These are phyloP conservation scores for Sclerotinia nivalis DNA, from an alignment of 2,329 filamentous ascomycete species.

Conservation along the genomic window DNA sequence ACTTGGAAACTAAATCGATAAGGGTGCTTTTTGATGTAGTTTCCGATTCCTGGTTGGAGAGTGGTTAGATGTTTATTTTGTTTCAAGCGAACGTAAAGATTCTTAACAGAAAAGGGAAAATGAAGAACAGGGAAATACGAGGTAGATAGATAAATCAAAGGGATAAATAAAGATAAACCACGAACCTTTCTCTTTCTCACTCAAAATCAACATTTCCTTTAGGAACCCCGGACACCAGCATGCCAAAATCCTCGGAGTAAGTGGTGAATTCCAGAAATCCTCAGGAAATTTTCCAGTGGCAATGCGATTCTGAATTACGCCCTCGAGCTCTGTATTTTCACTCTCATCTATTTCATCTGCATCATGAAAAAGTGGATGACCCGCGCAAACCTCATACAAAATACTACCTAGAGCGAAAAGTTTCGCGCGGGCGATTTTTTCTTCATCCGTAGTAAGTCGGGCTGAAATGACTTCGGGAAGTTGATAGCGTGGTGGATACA, in stretches of 20 bases:
- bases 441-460: neutral
- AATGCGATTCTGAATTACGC: neutral
- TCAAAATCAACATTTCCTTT: neutral
- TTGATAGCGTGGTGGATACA: conserved; percentile 5
- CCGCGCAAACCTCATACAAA: conserved; percentile 3
- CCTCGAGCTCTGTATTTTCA: neutral
- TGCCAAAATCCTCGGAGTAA: neutral
- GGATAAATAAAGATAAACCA: neutral
- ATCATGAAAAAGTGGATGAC: neutral
- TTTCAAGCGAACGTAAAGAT: no score
- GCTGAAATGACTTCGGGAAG: neutral
- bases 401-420: conserved; percentile 12
- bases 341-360: neutral
- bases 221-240: neutral
- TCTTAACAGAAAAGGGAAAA: neutral
- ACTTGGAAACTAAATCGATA: conserved; percentile 12
- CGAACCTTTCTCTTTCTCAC: conserved; percentile 9
- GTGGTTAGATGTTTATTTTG: neutral
- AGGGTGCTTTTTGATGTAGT: conserved; percentile 12
- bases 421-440: neutral
- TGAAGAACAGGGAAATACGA: neutral
- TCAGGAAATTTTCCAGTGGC: neutral
- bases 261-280: neutral
- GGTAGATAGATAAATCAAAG: neutral
- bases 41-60: neutral